Evolutionary conservation across 352 stramenopile species (phyloP).

Genomic region (Pythium rishiriense): DNA sequence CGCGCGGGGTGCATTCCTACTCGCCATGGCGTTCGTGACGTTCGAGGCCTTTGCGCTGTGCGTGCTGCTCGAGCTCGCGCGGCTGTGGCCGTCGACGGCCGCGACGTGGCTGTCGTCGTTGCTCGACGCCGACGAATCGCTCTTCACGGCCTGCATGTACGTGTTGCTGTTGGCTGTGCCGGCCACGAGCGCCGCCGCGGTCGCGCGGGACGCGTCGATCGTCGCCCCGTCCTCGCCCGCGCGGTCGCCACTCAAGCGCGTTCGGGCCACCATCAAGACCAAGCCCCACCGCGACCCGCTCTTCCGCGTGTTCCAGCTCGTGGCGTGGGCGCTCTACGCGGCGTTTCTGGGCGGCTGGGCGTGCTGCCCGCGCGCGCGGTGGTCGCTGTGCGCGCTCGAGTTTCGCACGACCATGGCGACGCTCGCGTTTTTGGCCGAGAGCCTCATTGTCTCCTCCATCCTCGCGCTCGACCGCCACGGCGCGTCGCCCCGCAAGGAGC

Average conservation of each 20-base stretch:
- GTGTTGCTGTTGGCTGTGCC: constrained; percentile 49
- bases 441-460: constrained; percentile 79
- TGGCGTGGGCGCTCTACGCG: constrained; percentile 59
- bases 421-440: constrained; percentile 67
- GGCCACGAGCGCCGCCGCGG: constrained; percentile 58
- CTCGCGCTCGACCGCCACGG: constrained; percentile 58
- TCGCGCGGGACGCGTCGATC: constrained; percentile 51
- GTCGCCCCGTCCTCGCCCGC: constrained; percentile 30
- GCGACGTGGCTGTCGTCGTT: constrained; percentile 31
- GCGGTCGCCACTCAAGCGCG: constrained; percentile 27
- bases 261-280: constrained; percentile 10
- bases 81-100: constrained; percentile 31
- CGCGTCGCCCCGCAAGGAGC: constrained; percentile 38
- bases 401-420: constrained; percentile 57
- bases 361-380: constrained; percentile 31
- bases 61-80: constrained; percentile 51
- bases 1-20: constrained; percentile 51
- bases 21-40: constrained; percentile 49
- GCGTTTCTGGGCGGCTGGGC: constrained; percentile 49
- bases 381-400: constrained; percentile 45
- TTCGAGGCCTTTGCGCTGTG: constrained; percentile 73
- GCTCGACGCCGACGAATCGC: constrained; percentile 36
- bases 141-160: constrained; percentile 41
- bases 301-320: constrained; percentile 70
- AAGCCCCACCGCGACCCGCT: constrained; percentile 44